phyloP scores from a whole-genome alignment of 169 alveolate genomes.

The Cryptosporidium sp. region DNA sequence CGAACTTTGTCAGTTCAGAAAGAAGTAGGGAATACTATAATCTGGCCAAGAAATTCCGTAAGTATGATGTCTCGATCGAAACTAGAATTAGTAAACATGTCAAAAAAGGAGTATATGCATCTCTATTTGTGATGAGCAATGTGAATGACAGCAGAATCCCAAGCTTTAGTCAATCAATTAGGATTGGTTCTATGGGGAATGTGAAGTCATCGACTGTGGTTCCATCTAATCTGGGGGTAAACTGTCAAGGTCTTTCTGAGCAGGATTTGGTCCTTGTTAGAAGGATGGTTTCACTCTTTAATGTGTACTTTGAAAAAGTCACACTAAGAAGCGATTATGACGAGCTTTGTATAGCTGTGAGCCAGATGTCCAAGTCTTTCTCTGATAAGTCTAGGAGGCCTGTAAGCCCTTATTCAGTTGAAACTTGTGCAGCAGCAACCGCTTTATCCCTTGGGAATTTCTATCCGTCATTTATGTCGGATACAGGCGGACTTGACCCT shows the following conservation, averaged over 20 bases:
- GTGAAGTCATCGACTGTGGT: background rate
- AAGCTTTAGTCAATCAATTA: conserved; percentile 13
- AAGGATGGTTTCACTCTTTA: conserved; percentile 35
- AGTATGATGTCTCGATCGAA: conserved; percentile 23
- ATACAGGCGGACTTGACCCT: conserved; percentile 38
- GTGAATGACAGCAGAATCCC: conserved; percentile 47
- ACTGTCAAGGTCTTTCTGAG: conserved; percentile 27
- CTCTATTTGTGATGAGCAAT: conserved; percentile 52
- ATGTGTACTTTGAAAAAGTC: background rate
- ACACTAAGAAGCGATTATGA: conserved; percentile 50
- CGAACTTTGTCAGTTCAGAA: conserved; percentile 10
- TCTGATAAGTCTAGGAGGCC: background rate
- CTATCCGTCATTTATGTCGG: conserved; percentile 39
- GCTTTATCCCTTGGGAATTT: conserved; percentile 41
- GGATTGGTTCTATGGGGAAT: conserved; percentile 30
- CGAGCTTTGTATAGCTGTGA: conserved; percentile 53
- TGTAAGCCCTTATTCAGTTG: conserved; percentile 11
- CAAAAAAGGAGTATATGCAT: conserved; percentile 6
- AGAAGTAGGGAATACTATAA: background rate
- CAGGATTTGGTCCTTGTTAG: conserved; percentile 16
- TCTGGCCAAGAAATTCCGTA: conserved; percentile 14
- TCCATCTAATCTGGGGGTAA: conserved; percentile 15
- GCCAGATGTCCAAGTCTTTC: conserved; percentile 18
- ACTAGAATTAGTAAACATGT: conserved; percentile 3
- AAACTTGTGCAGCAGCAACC: conserved; percentile 35